These are phyloP conservation scores for Paramecium sexaurelia DNA, from an alignment of 73 alveolate genomes.

Conservation along the genomic window DNA sequence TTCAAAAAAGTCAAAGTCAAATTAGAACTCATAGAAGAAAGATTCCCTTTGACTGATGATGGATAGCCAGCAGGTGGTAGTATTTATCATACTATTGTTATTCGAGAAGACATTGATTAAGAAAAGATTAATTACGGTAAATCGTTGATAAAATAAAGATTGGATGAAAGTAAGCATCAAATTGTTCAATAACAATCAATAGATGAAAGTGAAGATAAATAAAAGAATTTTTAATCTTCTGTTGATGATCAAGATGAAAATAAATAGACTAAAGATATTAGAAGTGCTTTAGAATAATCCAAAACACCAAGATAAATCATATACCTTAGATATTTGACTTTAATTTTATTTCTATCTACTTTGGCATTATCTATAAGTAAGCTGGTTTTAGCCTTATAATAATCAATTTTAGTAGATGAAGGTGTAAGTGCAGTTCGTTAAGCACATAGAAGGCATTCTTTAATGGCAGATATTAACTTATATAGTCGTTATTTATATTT, in stretches of 20 bases:
- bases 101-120: neutral
- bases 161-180: neutral
- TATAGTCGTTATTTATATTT: neutral
- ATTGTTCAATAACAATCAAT: neutral
- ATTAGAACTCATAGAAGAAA: constrained; percentile 28
- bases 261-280: constrained; percentile 56
- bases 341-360: constrained; percentile 14
- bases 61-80: neutral
- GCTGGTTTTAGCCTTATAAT: constrained; percentile 28
- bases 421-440: constrained; percentile 56
- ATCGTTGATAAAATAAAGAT: neutral
- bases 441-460: constrained; percentile 42
- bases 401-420: constrained; percentile 19
- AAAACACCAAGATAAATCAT: constrained; percentile 56
- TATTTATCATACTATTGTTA: neutral
- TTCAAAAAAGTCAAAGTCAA: neutral
- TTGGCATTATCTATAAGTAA: constrained; percentile 42
- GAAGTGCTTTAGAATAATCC: constrained; percentile 25
- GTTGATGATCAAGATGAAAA: constrained; percentile 54
- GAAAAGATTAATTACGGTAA: neutral
- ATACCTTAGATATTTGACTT: constrained; percentile 1
- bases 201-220: constrained; percentile 38
- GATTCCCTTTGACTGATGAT: neutral
- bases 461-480: constrained; percentile 66
- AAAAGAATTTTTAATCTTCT: neutral